Percentiles rank a stretch among this genome's conserved stretches.
These are phyloP conservation scores for Ustilago hordei DNA, from an alignment of 1,284 basidiomycete genomes.

Conservation along the genomic window DNA sequence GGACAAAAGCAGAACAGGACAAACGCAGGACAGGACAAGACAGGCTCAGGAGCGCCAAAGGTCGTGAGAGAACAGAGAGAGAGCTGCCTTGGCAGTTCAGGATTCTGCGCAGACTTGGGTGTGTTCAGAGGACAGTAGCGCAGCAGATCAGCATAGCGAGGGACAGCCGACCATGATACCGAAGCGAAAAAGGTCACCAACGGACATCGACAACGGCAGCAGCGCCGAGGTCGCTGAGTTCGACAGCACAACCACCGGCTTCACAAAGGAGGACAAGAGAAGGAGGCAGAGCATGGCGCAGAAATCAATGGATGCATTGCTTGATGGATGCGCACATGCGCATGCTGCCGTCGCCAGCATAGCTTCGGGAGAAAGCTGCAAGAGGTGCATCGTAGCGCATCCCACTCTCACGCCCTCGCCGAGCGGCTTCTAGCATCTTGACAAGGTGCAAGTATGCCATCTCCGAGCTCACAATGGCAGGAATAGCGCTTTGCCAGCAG, in stretches of 20 bases:
- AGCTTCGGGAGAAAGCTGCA: slow-evolving; percentile 11
- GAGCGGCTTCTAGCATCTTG: slow-evolving; percentile 1
- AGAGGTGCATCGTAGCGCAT: slow-evolving; percentile 22
- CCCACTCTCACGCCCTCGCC: slow-evolving; percentile 11
- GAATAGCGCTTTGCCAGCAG: slow-evolving; percentile 4
- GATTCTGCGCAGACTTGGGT: not conserved
- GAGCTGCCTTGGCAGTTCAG: not conserved
- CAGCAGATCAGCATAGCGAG: not conserved
- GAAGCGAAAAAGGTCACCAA: not conserved
- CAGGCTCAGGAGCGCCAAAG: not conserved
- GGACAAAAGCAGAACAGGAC: not conserved
- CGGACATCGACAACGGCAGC: not conserved
- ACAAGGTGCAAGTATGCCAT: slow-evolving; percentile 4
- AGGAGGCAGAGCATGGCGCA: not conserved
- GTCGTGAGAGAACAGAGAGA: slow-evolving; percentile 3
- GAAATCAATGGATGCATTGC: not conserved
- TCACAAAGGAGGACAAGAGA: not conserved
- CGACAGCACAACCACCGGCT: slow-evolving; percentile 9
- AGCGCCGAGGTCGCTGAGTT: slow-evolving; percentile 9
- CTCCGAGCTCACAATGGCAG: not conserved
- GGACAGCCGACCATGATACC: not conserved
- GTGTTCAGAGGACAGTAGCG: not conserved
- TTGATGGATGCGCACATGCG: slow-evolving; percentile 3
- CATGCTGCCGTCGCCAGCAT: not conserved
- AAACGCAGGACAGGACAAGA: not conserved